A percentile compares a stretch with the other conserved stretches of the same genome.
phyloP scores from a whole-genome alignment of 306 rosid genomes.

The Inga oerstediana region DNA sequence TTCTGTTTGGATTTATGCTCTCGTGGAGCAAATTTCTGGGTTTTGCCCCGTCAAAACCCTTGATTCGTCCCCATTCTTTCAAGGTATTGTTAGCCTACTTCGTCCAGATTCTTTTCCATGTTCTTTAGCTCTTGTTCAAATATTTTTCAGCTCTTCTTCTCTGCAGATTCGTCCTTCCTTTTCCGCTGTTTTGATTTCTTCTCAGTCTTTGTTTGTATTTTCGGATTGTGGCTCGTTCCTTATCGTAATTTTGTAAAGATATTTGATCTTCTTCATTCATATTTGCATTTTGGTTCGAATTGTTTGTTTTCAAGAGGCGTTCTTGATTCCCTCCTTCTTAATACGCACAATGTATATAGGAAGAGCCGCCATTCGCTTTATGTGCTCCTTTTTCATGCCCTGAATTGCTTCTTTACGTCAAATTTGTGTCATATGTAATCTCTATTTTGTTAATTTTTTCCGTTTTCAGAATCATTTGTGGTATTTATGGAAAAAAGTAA shows the following conservation, averaged over 20 bases:
- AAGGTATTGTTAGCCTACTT: slow-evolving; percentile 36
- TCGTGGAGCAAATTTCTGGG: slow-evolving; percentile 38
- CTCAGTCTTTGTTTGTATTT: not conserved
- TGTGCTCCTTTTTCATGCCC: slow-evolving; percentile 21
- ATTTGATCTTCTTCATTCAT: slow-evolving; percentile 26
- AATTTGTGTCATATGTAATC: not conserved
- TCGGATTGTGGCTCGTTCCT: not conserved
- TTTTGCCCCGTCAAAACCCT: slow-evolving; percentile 51
- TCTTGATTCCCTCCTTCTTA: slow-evolving; percentile 36
- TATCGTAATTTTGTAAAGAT: slow-evolving; percentile 27
- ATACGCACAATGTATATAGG: slow-evolving; percentile 50
- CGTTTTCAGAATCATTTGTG: not conserved
- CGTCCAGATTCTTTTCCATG: slow-evolving; percentile 38
- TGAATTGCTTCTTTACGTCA: slow-evolving; percentile 14
- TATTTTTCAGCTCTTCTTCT: slow-evolving; percentile 6
- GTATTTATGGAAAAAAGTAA: not conserved
- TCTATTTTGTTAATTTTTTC: not conserved
- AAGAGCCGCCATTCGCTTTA: slow-evolving; percentile 24
- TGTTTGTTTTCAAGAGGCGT: slow-evolving; percentile 23
- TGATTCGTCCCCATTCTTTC: slow-evolving; percentile 51
- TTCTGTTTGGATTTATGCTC: slow-evolving; percentile 55
- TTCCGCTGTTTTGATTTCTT: slow-evolving; percentile 31
- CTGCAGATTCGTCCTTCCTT: slow-evolving; percentile 62
- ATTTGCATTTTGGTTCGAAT: slow-evolving; percentile 17
- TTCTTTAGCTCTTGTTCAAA: not conserved